Percentiles rank a stretch among this genome's conserved stretches.
Evolutionary conservation across 2,329 filamentous ascomycete genomes (phyloP).

Genomic region (Orbilia javanica): DNA sequence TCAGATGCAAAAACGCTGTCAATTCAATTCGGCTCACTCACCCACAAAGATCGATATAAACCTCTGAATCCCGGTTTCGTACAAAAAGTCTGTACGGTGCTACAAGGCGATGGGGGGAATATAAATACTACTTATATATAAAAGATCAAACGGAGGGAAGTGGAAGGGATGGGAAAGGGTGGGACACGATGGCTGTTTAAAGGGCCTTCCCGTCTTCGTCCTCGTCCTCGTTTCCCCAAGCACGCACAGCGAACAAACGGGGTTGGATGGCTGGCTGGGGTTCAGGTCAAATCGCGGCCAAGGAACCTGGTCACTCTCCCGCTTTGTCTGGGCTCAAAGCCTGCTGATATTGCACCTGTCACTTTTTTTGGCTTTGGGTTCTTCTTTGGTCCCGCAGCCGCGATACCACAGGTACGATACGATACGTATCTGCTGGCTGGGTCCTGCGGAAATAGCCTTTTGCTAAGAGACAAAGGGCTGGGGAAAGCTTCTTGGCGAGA

Average conservation of each 20-base stretch:
- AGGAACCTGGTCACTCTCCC: conserved; percentile 21
- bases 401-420: conserved; percentile 18
- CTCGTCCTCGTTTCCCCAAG: conserved; percentile 3
- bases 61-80: conserved; percentile 1
- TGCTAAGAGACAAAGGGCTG: conserved; percentile 33
- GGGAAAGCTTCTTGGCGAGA: conserved; percentile 37
- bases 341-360: conserved; percentile 28
- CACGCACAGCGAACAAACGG: conserved; percentile 6
- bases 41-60: conserved; percentile 1
- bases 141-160: background rate
- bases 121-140: background rate
- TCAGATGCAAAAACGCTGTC: background rate
- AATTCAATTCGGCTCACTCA: background rate
- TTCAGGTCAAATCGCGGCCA: conserved; percentile 27
- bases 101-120: background rate
- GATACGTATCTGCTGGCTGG: background rate
- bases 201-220: background rate
- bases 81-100: conserved; percentile 1
- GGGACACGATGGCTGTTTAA: conserved; percentile 26
- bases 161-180: background rate
- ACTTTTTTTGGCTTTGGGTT: background rate
- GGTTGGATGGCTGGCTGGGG: conserved; percentile 8
- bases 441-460: conserved; percentile 22
- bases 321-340: conserved; percentile 26
- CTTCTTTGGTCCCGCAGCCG: background rate